Conservation (phyloP, 148 eudicot species). For the Simmondsia chinensis region DNA sequence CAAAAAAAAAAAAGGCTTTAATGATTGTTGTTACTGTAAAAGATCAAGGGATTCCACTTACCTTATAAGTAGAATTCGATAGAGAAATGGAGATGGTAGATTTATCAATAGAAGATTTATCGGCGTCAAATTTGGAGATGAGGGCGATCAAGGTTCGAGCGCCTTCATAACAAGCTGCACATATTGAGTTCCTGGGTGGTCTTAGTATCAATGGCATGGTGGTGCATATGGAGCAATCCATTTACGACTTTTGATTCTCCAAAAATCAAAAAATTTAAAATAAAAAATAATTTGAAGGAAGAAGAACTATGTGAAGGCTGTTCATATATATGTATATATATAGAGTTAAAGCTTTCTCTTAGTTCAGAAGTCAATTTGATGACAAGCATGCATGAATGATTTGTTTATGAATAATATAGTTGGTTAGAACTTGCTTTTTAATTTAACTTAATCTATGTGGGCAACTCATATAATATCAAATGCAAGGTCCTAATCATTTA, state of each 20-base stretch:
- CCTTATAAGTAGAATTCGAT: slow-evolving; percentile 33
- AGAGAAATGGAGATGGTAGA: slow-evolving; percentile 3
- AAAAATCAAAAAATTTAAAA: not conserved
- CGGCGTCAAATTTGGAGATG: slow-evolving; percentile 37
- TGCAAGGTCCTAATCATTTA: not conserved
- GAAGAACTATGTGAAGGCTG: not conserved
- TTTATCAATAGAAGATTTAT: slow-evolving; percentile 23
- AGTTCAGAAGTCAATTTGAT: slow-evolving; percentile 24
- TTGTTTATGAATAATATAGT: slow-evolving; percentile 1
- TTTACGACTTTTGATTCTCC: too few relatives aligned
- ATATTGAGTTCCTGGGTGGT: slow-evolving; percentile 82
- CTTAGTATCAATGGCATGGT: slow-evolving; percentile 64
- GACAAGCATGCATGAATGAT: slow-evolving; percentile 13
- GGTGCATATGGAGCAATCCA: slow-evolving; percentile 87
- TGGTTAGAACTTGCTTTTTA: slow-evolving; percentile 9
- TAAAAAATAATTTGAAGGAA: not conserved
- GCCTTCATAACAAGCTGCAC: slow-evolving; percentile 74
- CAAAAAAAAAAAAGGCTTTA: too few relatives aligned
- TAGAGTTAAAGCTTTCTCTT: not conserved
- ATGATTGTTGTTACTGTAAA: too few relatives aligned
- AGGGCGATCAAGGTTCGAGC: slow-evolving; percentile 54
- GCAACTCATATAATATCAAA: not conserved
- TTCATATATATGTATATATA: not conserved
- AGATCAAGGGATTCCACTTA: too few relatives aligned
- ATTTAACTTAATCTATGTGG: slow-evolving; percentile 1